Conservation (phyloP, 2,329 filamentous ascomycete genomes). For the Monosporascus sp. region DNA sequence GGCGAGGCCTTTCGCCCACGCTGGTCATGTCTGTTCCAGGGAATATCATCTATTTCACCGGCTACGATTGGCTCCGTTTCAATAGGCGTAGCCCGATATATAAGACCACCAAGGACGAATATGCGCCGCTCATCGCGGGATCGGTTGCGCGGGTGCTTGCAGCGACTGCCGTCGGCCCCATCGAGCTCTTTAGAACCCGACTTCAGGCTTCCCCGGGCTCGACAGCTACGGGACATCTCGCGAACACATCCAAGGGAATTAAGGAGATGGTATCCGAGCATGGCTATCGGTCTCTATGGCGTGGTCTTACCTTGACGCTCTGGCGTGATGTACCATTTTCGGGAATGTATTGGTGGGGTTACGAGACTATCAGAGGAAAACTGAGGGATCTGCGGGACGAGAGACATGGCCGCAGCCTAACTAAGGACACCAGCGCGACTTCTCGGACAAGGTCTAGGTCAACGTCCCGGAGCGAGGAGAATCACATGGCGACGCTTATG, state of each 20-base stretch:
- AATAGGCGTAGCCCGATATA: conserved; percentile 68
- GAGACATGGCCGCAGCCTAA: conserved; percentile 35
- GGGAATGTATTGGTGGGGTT: conserved; percentile 96
- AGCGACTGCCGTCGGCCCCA: conserved; percentile 76
- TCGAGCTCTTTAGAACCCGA: conserved; percentile 90
- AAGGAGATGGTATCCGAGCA: conserved; percentile 70
- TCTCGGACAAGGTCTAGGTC: conserved; percentile 38
- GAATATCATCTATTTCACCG: conserved; percentile 98
- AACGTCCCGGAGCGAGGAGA: conserved; percentile 59
- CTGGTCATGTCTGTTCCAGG: conserved; percentile 88
- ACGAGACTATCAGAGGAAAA: conserved; percentile 72
- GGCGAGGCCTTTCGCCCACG: conserved; percentile 91
- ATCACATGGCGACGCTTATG: conserved; percentile 70
- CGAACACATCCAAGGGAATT: conserved; percentile 71
- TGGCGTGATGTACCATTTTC: conserved; percentile 98
- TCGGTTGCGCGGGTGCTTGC: conserved; percentile 72
- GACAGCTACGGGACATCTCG: conserved; percentile 63
- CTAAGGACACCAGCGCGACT: conserved; percentile 25
- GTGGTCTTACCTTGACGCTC: conserved; percentile 81
- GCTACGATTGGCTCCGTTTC: conserved; percentile 89
- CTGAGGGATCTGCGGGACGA: conserved; percentile 64
- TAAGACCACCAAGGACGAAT: conserved; percentile 57
- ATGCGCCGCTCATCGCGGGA: conserved; percentile 76
- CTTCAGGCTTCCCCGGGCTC: conserved; percentile 70
- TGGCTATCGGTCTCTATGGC: conserved; percentile 82